phyloP scores from a whole-genome alignment of 306 rosid genomes.

The Quercus ilex region DNA sequence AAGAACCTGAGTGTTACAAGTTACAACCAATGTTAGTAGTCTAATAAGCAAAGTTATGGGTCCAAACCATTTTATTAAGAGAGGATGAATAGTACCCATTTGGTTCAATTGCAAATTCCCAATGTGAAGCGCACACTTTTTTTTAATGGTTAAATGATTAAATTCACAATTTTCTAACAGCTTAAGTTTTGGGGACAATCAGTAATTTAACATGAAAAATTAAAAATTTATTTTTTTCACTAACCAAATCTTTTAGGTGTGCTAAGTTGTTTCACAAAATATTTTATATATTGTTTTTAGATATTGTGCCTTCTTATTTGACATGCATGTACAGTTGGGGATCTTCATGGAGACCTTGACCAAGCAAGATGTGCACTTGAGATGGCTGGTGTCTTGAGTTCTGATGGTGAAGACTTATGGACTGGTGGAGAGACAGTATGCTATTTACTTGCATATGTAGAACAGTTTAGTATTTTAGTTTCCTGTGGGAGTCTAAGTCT shows the following conservation, averaged over 20 bases:
- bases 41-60: no score
- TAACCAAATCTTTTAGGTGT: background rate
- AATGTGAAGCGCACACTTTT: background rate
- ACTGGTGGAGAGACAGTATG: constrained; percentile 84
- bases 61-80: no score
- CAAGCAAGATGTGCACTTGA: constrained; percentile 82
- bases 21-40: no score
- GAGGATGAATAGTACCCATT: background rate
- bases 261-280: background rate
- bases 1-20: background rate
- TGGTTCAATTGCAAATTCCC: constrained; percentile 12
- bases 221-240: background rate
- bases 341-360: constrained; percentile 90
- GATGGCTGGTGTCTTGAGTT: constrained; percentile 88
- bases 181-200: no score
- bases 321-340: constrained; percentile 60
- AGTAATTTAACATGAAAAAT: no score
- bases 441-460: background rate
- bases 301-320: background rate
- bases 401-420: constrained; percentile 75
- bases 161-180: no score
- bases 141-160: no score
- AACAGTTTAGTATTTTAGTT: background rate
- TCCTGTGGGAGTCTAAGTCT: background rate
- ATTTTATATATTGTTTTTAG: background rate